Evolutionary conservation across 2,329 filamentous ascomycete species (phyloP), one percentile per base, ranked within the genome.

Genomic region (Pestalotiopsis sp.): DNA sequence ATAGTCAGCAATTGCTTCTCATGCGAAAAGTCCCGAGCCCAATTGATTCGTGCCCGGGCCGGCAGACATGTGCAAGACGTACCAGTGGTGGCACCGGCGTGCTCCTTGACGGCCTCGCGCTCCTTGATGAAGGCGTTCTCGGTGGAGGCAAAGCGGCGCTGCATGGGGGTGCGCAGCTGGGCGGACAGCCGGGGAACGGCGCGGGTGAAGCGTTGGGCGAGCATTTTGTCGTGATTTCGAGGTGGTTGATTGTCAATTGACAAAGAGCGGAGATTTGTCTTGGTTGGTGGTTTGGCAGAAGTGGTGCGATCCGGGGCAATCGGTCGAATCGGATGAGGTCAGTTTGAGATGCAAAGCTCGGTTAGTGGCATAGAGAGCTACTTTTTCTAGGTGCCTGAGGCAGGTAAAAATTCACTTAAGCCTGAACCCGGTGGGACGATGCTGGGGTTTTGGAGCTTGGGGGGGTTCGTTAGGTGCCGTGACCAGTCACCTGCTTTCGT

Each of bases 121-220:
- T 99, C 96, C 78, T 92, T 91, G 87, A 97, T 91, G 88, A 98
- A 99, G 78, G 91, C 90, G 85, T 97, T 98, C 85, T 97, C 93
- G 81, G 91, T 90, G 76, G 93, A 86, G 76, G 90, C 91, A 77
- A 93, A 87, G 76, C 91, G 91, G 82, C 92, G 90, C 86, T 93
- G 92, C 75, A 88, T 75, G 72, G 83, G 83, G 78, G 88, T 77
- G 77, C 88, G 88, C 75, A 90, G 80, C 82, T 88, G 88, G 76
- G 87, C 84, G 74, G 84, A 81, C 75, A 88, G 82, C 82, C 91
- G 91, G 84, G 90, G 89, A 73, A 88, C 84, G 71, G 85, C 81
- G 78, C 90, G 90, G 78, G 90, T 79, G 75, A 86, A 84, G 80
- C 90, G 88, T 81, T 89, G 87, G 77, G 88, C 82, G 76, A 91